Evolutionary conservation across 2,329 filamentous ascomycete species (phyloP).

Genomic region (Colletotrichum sp.): DNA sequence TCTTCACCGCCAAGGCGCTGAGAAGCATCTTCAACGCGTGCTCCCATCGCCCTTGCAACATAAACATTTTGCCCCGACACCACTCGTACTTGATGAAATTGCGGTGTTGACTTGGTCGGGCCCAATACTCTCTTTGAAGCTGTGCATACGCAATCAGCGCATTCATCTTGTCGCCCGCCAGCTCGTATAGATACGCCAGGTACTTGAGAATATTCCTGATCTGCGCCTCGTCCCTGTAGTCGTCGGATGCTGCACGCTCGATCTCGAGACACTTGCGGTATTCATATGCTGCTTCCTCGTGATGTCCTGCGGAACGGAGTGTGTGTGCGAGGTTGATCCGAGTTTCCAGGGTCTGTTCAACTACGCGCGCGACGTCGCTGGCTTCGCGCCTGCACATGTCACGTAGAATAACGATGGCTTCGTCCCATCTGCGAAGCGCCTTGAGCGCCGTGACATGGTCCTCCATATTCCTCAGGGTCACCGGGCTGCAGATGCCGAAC

Average conservation of each 20-base stretch:
- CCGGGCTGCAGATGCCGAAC: conserved; percentile 10
- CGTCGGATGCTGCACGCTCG: conserved; percentile 4
- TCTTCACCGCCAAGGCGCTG: conserved; percentile 12
- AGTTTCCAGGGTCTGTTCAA: conserved; percentile 17
- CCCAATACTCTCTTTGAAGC: conserved; percentile 20
- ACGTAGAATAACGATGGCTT: conserved; percentile 17
- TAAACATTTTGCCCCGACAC: conserved; percentile 22
- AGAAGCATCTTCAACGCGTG: conserved; percentile 19
- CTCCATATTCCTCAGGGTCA: conserved; percentile 20
- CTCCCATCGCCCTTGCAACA: conserved; percentile 17
- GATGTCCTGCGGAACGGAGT: background rate
- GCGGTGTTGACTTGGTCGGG: background rate
- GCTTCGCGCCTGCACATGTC: conserved; percentile 20
- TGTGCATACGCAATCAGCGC: conserved; percentile 20
- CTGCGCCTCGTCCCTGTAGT: conserved; percentile 13
- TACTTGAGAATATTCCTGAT: conserved; percentile 21
- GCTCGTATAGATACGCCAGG: conserved; percentile 22
- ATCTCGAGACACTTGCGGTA: conserved; percentile 24
- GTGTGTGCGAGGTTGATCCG: conserved; percentile 19
- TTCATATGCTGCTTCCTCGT: conserved; percentile 22
- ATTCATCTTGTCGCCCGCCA: background rate
- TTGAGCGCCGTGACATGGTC: conserved; percentile 20
- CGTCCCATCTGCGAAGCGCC: conserved; percentile 11
- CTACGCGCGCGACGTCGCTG: conserved; percentile 3
- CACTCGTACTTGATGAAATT: conserved; percentile 22